Conservation (phyloP, 2,329 filamentous ascomycete species). For the Monilinia aucupariae region DNA sequence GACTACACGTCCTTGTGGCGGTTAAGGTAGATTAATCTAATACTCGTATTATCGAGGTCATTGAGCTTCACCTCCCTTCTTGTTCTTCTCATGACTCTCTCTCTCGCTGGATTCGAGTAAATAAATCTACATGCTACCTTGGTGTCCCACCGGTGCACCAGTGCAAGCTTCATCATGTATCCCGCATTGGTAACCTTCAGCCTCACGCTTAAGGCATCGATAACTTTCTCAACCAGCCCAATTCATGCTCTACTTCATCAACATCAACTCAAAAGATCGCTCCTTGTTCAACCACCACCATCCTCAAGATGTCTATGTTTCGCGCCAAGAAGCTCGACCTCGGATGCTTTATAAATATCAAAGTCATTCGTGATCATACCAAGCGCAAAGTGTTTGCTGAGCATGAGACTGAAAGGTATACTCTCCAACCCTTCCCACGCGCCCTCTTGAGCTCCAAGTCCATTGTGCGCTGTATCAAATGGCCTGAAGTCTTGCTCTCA, state of each 20-base stretch:
- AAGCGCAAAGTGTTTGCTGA: slow-evolving; percentile 91
- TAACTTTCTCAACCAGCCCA: not conserved
- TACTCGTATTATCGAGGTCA: too few species aligned
- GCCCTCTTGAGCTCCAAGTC: not conserved
- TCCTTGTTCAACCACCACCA: not conserved
- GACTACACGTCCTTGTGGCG: too few species aligned
- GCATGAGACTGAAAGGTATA: slow-evolving; percentile 74
- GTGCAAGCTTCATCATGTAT: too few species aligned
- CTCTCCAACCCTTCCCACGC: not conserved
- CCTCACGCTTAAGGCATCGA: not conserved
- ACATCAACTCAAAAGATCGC: not conserved
- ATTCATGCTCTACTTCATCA: not conserved
- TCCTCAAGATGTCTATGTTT: slow-evolving; percentile 70
- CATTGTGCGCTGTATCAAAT: not conserved
- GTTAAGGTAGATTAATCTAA: too few species aligned
- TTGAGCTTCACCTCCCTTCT: too few species aligned
- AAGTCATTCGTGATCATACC: slow-evolving; percentile 86
- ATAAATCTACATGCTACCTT: too few species aligned
- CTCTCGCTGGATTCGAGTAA: too few species aligned
- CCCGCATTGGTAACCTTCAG: too few species aligned
- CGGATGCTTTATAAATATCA: slow-evolving; percentile 79
- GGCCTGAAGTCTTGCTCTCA: not conserved
- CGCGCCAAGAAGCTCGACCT: slow-evolving; percentile 85
- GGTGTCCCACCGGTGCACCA: too few species aligned
- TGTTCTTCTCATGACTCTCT: too few species aligned